Evolutionary conservation across 2,329 filamentous ascomycete genomes (phyloP), one percentile per base, ranked within the genome.

Genomic region (Pseudohalonectria lignicola): DNA sequence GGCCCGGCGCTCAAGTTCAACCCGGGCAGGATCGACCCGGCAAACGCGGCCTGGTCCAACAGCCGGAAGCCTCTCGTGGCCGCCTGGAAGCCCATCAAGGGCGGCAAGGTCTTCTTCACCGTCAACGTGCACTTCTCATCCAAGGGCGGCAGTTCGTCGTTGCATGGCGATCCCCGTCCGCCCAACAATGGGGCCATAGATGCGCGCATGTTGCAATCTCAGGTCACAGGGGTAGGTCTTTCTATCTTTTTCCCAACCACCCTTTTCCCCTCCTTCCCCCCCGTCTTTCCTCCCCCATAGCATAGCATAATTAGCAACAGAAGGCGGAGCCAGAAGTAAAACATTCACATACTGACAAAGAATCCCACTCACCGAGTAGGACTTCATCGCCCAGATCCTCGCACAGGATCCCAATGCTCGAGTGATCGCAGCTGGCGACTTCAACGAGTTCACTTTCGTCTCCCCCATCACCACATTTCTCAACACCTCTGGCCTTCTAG

Each of bases 371-470:
- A 17, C 15, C 15, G n/a, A n/a, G 3, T 5, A 37, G 36, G 29
- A 31, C 12, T 82, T 82, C 48, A 64, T 79, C 38, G 56, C 63
- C 2, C 40, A 71, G 40, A 76, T 86, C 46, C 66, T 83, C 16
- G 53, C 60, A 7, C 49, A 66, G 30, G 71, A 83, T 54, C 52
- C 61, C 10, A 56, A 67, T 13, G 79, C 80, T 0, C 62, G 62
- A 18, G 54, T 86, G 45, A 67, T 85, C 42, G 59, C 66, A 3
- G 70, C 74, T 0, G 81, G 81, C 19, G 81, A 86, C 57, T 85
- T 79, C 53, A 85, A 86, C 63, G 81, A 86, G 54, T 85, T 82
- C 52, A 53, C 69, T 5, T 77, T 78, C 43, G 78, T 76, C 9
- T 49, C 66, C 52, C 79, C 80, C 2, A 54, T 84, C 35, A 53